phyloP scores from a whole-genome alignment of 495 filamentous ascomycete species.

The Penicillium egyptiacum region DNA sequence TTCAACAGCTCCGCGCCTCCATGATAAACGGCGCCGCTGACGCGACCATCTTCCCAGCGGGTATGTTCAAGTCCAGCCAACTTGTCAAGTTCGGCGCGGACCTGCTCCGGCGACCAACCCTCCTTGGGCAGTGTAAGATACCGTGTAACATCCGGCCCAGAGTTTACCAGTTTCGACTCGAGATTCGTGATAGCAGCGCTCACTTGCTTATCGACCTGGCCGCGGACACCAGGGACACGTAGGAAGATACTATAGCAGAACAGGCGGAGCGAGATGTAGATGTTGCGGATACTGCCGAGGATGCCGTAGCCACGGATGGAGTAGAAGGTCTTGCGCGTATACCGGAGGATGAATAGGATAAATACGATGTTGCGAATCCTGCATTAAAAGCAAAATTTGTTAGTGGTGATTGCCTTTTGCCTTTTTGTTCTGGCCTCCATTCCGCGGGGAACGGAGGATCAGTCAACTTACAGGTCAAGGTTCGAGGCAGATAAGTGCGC shows the following conservation, averaged over 20 bases:
- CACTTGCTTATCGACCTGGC: conserved; percentile 30
- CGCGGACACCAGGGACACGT: conserved; percentile 76
- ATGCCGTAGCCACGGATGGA: conserved; percentile 87
- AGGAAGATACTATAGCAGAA: conserved; percentile 84
- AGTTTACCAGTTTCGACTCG: conserved; percentile 75
- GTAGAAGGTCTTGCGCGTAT: conserved; percentile 75
- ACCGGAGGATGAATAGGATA: conserved; percentile 83
- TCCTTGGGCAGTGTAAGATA: conserved; percentile 80
- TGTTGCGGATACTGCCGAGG: conserved; percentile 71
- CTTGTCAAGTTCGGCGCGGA: conserved; percentile 76
- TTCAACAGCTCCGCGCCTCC: conserved; percentile 81
- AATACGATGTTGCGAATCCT: conserved; percentile 86
- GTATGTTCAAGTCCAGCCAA: conserved; percentile 88
- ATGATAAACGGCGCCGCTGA: conserved; percentile 96
- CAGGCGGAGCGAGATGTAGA: conserved; percentile 67
- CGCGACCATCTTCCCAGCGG: conserved; percentile 91
- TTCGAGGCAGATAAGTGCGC: conserved; percentile 66
- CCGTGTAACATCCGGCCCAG: conserved; percentile 67
- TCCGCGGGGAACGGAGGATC: conserved; percentile 19
- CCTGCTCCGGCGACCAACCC: conserved; percentile 76
- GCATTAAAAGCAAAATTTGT: conserved; percentile 2
- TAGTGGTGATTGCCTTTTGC: conserved; percentile 14
- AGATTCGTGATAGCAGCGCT: conserved; percentile 62
- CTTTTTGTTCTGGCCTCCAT: conserved; percentile 3
- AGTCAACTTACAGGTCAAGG: conserved; percentile 71